Evolutionary conservation across 176 grass and related monocot species (phyloP).

Genomic region (Avena eriantha): DNA sequence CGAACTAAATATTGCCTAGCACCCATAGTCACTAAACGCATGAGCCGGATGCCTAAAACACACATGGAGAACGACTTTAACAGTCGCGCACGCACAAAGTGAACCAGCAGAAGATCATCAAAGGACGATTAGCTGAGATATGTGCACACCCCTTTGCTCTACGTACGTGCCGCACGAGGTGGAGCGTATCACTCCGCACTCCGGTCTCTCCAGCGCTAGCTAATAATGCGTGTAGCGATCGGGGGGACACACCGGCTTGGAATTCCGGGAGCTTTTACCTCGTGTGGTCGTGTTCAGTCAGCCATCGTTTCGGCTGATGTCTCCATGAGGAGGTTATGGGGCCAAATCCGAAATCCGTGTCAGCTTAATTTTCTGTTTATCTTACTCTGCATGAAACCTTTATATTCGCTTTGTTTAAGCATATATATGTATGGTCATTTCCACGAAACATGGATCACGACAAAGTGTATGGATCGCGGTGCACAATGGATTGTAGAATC

Average conservation of each 20-base stretch:
- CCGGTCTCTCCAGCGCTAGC: not conserved
- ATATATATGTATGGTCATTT: too few species aligned
- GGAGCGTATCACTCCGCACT: not conserved
- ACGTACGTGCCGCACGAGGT: not conserved
- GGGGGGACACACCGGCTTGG: not conserved
- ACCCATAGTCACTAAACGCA: too few species aligned
- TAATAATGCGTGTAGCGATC: not conserved
- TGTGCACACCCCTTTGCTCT: not conserved
- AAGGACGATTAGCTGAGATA: not conserved
- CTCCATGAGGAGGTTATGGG: too few species aligned
- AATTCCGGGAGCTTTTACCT: not conserved
- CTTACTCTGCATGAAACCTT: too few species aligned
- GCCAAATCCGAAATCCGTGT: too few species aligned
- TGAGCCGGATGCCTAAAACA: too few species aligned
- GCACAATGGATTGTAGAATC: not conserved
- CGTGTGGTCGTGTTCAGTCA: not conserved
- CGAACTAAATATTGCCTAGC: too few species aligned
- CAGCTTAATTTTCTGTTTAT: too few species aligned
- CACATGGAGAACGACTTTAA: not conserved
- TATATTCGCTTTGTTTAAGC: too few species aligned
- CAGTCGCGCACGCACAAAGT: not conserved
- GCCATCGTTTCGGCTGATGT: not conserved
- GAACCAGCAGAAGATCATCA: not conserved
- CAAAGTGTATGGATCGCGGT: not conserved
- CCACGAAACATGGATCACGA: not conserved